Conservation (phyloP, 1,284 basidiomycete species). For the Vanrija pseudolonga region DNA sequence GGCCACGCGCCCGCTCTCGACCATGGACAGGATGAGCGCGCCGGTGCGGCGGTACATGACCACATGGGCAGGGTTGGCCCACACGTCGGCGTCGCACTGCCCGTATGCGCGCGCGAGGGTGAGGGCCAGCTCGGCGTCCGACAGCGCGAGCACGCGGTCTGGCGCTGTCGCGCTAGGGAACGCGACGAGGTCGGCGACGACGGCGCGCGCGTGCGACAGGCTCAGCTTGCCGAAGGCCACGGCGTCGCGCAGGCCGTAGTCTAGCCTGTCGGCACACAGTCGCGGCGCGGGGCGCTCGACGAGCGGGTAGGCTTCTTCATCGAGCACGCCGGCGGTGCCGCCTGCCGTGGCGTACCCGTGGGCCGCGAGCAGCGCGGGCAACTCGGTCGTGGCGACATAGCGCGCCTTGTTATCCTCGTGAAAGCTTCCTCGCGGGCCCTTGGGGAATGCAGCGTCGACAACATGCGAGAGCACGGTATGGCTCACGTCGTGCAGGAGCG, state of each 20-base stretch:
- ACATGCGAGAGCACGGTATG: constrained; percentile 16
- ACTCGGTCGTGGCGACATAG: constrained; percentile 8
- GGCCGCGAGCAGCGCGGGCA: neutral
- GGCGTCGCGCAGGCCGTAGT: constrained; percentile 18
- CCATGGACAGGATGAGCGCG: constrained; percentile 6
- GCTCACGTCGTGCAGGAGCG: constrained; percentile 14
- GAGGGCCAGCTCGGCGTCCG: neutral
- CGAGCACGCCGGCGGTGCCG: neutral
- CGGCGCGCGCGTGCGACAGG: neutral
- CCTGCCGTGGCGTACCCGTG: neutral
- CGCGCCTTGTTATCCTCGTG: constrained; percentile 16
- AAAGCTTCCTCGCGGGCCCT: constrained; percentile 1
- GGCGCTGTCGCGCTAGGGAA: neutral
- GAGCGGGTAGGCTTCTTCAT: constrained; percentile 15
- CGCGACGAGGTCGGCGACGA: constrained; percentile 3
- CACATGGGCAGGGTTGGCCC: constrained; percentile 10
- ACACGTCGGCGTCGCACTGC: constrained; percentile 6
- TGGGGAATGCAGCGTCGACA: constrained; percentile 4
- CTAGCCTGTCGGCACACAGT: constrained; percentile 17
- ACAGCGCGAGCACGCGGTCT: constrained; percentile 7
- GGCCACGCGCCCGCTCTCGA: neutral
- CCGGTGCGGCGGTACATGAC: constrained; percentile 9
- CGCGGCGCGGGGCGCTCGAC: constrained; percentile 12
- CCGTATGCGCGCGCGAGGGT: constrained; percentile 10
- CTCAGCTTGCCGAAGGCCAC: constrained; percentile 9